Evolutionary conservation across 768 basidiomycete species (phyloP).

Genomic region (Epithele typhae): DNA sequence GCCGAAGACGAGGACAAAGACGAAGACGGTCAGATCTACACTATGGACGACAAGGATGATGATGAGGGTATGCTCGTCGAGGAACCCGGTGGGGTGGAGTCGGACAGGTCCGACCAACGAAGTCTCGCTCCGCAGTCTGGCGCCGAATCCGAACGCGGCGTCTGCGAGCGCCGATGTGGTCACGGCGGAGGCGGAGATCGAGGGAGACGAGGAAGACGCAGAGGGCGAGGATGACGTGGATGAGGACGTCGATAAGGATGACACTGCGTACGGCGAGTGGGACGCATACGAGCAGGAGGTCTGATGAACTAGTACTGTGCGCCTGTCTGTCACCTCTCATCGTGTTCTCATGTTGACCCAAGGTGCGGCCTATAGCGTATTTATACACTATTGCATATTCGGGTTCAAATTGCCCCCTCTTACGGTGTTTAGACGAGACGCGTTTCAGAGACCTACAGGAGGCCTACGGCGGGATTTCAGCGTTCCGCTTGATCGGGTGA

Average conservation of each 20-base stretch:
- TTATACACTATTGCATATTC: conserved; percentile 3
- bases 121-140: conserved; percentile 14
- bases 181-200: conserved; percentile 10
- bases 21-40: conserved; percentile 45
- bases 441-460: too few species aligned
- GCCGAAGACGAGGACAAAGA: conserved; percentile 42
- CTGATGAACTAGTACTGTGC: conserved; percentile 8
- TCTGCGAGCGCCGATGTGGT: conserved; percentile 31
- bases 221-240: conserved; percentile 23
- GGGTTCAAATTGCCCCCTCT: too few species aligned
- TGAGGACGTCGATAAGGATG: conserved; percentile 35
- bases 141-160: conserved; percentile 1
- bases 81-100: conserved; percentile 35
- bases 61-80: conserved; percentile 35
- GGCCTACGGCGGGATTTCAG: too few species aligned
- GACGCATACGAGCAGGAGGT: conserved; percentile 76
- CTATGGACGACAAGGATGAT: conserved; percentile 44
- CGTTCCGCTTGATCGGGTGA: too few species aligned
- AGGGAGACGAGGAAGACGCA: conserved; percentile 17
- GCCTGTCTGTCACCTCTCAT: too few species aligned
- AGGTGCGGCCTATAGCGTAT: not conserved
- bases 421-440: too few species aligned
- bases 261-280: conserved; percentile 34
- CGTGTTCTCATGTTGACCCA: too few species aligned
- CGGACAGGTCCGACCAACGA: conserved; percentile 13